Base-by-base conservation (phyloP, 1,284 basidiomycete species). In the Malassezia vespertilionis region DNA sequence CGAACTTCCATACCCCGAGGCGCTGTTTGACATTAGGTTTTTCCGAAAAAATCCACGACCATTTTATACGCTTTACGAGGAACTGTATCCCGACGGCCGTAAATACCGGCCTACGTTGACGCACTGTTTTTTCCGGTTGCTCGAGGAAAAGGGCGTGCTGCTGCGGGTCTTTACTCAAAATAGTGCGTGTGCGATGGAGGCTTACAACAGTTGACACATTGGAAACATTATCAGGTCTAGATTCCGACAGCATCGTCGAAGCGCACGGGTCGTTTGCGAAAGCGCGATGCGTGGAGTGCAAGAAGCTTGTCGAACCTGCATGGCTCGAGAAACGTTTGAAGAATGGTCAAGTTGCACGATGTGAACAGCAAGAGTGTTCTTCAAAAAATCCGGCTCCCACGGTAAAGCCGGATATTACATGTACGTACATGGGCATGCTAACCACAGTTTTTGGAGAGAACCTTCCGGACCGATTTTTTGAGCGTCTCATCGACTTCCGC, bases 51-150 rank as follows among this genome's bases (percentile, higher is more conserved):
- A 71, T 53, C 51, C 75, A 57, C 46, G 60, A 24, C 54, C 73
- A 4, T 74, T 74, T 35, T 74, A 69, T 54, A 71, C 72, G 1
- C 60, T 74, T 15, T 69, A 72, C 14, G 82, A 84, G 53, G 91
- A 95, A 61, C 78, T 97, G 2, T 90, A 88, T 63, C 90, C 86
- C 15, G 83, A 84, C 42, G 48, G 48, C 8, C 21, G n/a, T 4
- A 80, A 79, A 55, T 90, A 82, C 72, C 78, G 82, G 34, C 91
- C 91, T 0, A 93, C 90, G 0, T 73, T 80, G 1, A 83, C 89
- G 0, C 91, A 97, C 67, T 84, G 86, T 43, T 96, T 96, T 73
- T 79, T 95, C 57, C 78, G 77, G 33, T 77, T 91, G 17, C 76
- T 91, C 31, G 74, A 79, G 24, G 73, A 79, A 17, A 81, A 83